Evolutionary conservation across 768 basidiomycete genomes (phyloP), one percentile per base, ranked within the genome.

Genomic region (Candolleomyces eurysporus): DNA sequence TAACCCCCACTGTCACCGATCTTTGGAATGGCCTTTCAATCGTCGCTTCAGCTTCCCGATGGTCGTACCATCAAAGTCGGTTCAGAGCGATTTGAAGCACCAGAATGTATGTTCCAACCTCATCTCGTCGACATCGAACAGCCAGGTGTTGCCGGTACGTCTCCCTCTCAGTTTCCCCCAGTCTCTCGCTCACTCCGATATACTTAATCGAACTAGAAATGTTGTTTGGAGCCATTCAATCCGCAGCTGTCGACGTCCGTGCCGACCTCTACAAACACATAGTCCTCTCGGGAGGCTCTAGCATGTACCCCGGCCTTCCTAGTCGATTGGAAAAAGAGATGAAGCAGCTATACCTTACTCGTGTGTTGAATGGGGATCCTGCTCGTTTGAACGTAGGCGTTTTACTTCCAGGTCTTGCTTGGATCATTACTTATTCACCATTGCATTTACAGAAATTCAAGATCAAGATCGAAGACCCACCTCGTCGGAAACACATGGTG

Each of bases 61-160:
- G 97, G 97, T 0, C 92, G 97, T 58, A 85, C 82, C 14, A 97
- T 98, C 83, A 97, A 96, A 81, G 94, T 98, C 63, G 97, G 96
- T 31, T 94, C 95, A 0, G 97, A 99, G 73, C 91, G 97, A 13
- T 99, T 98, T 71, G 96, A 98, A 76, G 97, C 96, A 13, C 96
- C 97, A 5, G 97, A 99, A 76, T 98, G 97, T 78, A 95, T 98
- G 94, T 98, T 99, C 89, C 96, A 99, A 73, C 97, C 97, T 21
- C 93, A 96, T 73, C 84, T 99, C 4, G 95, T 98, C 50, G 96
- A 99, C 68, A 79, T 98, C 51, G 97, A 99, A 72, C 96, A 97
- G 71, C 94, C 94, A 6, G 96, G 96, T 49, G 88, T 98, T 53
- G 96, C 96, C 77, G 93, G 93, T 92, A 61, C 48, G 81, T 74